Percentiles rank a stretch among this genome's conserved stretches.
phyloP scores from a whole-genome alignment of 768 basidiomycete genomes.

The Suillus tomentosus region DNA sequence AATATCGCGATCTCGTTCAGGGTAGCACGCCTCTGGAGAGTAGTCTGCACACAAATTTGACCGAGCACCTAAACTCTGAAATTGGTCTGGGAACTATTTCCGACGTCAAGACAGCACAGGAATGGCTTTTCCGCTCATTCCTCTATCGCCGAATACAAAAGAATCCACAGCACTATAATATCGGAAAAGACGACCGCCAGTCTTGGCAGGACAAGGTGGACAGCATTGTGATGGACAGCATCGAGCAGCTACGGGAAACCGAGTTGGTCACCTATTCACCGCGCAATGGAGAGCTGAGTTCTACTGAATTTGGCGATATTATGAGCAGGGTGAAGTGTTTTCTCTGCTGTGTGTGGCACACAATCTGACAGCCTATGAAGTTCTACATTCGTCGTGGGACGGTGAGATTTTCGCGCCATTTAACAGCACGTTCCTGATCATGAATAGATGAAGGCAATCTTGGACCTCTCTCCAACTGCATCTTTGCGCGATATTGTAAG shows the following conservation, averaged over 20 bases:
- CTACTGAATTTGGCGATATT: slow-evolving; percentile 80
- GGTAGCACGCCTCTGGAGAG: slow-evolving; percentile 84
- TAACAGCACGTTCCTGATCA: slow-evolving; percentile 10
- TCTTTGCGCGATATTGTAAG: slow-evolving; percentile 70
- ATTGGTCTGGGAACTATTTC: slow-evolving; percentile 86
- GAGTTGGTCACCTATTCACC: slow-evolving; percentile 55
- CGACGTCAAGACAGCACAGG: slow-evolving; percentile 64
- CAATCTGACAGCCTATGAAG: slow-evolving; percentile 37
- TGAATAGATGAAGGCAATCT: slow-evolving; percentile 65
- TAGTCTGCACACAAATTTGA: slow-evolving; percentile 76
- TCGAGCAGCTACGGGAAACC: slow-evolving; percentile 59
- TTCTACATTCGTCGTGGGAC: slow-evolving; percentile 75
- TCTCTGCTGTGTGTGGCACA: slow-evolving; percentile 6
- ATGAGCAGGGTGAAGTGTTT: slow-evolving; percentile 71
- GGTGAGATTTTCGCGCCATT: slow-evolving; percentile 37
- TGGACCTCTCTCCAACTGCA: slow-evolving; percentile 57
- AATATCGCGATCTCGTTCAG: slow-evolving; percentile 69
- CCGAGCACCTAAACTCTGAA: slow-evolving; percentile 94
- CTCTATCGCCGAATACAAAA: slow-evolving; percentile 82
- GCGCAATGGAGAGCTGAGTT: slow-evolving; percentile 46
- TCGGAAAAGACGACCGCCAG: slow-evolving; percentile 55
- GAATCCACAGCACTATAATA: slow-evolving; percentile 78
- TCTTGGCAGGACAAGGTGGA: slow-evolving; percentile 74
- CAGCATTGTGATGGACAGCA: slow-evolving; percentile 69
- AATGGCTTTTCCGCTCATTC: slow-evolving; percentile 86